Evolutionary conservation across 768 basidiomycete species (phyloP).

Genomic region (Tylopilus sp.): DNA sequence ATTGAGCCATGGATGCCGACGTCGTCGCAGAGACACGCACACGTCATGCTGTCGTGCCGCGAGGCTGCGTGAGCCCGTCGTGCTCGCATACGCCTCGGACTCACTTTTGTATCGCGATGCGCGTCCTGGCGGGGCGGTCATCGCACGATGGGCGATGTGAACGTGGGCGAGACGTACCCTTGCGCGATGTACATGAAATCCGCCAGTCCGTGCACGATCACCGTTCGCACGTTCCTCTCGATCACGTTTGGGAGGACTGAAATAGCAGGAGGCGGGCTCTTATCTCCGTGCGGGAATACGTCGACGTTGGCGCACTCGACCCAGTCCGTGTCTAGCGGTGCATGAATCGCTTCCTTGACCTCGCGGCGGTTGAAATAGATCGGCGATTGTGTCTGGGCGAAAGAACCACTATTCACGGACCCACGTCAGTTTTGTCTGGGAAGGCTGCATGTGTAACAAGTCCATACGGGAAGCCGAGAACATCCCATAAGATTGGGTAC

Average conservation of each 20-base stretch:
- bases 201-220: conserved; percentile 69
- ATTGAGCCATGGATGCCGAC: too few relatives aligned
- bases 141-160: neutral
- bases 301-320: conserved; percentile 54
- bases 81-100: too few relatives aligned
- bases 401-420: conserved; percentile 46
- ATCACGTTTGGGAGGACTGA: conserved; percentile 72
- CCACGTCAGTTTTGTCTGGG: neutral
- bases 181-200: conserved; percentile 75
- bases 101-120: conserved; percentile 65
- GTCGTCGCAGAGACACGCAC: too few relatives aligned
- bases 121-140: too few relatives aligned
- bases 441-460: neutral
- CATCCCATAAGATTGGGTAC: conserved; percentile 73
- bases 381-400: conserved; percentile 53
- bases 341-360: conserved; percentile 66
- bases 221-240: conserved; percentile 64
- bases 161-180: conserved; percentile 43
- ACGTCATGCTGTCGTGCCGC: conserved; percentile 35
- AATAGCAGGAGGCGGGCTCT: conserved; percentile 57
- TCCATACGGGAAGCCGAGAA: conserved; percentile 74
- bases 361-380: conserved; percentile 69
- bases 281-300: conserved; percentile 63
- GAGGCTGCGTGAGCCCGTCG: neutral
- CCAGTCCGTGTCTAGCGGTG: conserved; percentile 60